phyloP scores from a whole-genome alignment of 2,329 filamentous ascomycete genomes.

The Clonostachys chloroleuca region DNA sequence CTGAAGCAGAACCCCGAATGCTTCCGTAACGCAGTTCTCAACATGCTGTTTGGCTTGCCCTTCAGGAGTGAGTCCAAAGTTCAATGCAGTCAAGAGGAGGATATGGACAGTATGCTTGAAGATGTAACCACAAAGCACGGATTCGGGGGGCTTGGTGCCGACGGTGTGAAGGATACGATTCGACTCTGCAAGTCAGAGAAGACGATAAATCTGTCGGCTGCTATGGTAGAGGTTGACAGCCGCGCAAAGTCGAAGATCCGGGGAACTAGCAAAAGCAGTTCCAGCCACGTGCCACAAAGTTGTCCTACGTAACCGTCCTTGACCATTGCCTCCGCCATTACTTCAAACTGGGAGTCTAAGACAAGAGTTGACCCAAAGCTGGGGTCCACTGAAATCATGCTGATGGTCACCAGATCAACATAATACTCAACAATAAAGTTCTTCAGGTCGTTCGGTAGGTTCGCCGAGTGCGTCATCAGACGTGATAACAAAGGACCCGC shows the following conservation, averaged over 20 bases:
- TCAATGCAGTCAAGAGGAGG: slow-evolving; percentile 15
- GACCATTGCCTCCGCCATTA: slow-evolving; percentile 7
- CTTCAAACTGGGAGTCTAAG: slow-evolving; percentile 9
- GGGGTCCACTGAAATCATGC: slow-evolving; percentile 29
- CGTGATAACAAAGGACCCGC: slow-evolving; percentile 23
- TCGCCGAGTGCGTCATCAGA: slow-evolving; percentile 17
- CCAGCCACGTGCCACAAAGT: slow-evolving; percentile 16
- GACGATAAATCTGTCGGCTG: slow-evolving; percentile 25
- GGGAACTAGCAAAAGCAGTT: slow-evolving; percentile 14
- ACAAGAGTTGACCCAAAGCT: slow-evolving; percentile 7
- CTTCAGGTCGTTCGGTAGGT: slow-evolving; percentile 21
- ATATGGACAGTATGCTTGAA: slow-evolving; percentile 29
- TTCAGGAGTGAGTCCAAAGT: background rate
- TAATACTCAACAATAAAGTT: slow-evolving; percentile 34
- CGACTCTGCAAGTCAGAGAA: slow-evolving; percentile 24
- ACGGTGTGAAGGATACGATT: slow-evolving; percentile 23
- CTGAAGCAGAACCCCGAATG: slow-evolving; percentile 8
- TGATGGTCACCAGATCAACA: slow-evolving; percentile 27
- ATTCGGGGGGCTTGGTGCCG: slow-evolving; percentile 18
- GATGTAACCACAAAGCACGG: slow-evolving; percentile 22
- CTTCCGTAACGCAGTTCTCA: slow-evolving; percentile 5
- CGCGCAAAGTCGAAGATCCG: slow-evolving; percentile 26
- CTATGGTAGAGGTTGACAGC: slow-evolving; percentile 8
- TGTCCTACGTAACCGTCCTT: slow-evolving; percentile 12
- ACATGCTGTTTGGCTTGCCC: background rate